Percentiles rank a stretch among this genome's conserved stretches.
Conservation (phyloP, 768 basidiomycete genomes). For the Leucosporidium creatinivorum region DNA sequence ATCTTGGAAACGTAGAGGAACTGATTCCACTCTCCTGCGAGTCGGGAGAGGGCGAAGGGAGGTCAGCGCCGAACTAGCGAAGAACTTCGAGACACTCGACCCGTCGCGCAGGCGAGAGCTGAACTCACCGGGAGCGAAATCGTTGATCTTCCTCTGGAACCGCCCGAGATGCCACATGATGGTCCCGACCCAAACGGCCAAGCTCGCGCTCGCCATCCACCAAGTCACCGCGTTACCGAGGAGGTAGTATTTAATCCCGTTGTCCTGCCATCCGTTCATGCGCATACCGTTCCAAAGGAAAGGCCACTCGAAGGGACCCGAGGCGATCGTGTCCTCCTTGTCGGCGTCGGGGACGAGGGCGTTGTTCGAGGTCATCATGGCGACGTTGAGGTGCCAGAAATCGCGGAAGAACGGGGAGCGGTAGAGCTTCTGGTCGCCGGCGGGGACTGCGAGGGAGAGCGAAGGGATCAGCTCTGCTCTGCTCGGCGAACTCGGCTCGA, state of each 20-base stretch:
- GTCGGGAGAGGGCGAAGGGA: no score
- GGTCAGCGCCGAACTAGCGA: not conserved
- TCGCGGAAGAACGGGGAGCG: constrained; percentile 87
- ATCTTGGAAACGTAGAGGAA: constrained; percentile 88
- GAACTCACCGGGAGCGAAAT: constrained; percentile 75
- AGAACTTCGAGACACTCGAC: no score
- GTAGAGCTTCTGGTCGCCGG: constrained; percentile 75
- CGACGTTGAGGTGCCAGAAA: constrained; percentile 98
- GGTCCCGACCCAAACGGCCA: constrained; percentile 52
- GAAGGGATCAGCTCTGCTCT: not conserved
- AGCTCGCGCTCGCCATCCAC: constrained; percentile 69
- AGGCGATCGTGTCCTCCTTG: constrained; percentile 96
- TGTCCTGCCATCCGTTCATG: constrained; percentile 95
- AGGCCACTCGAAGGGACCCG: constrained; percentile 88
- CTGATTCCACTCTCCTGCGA: constrained; percentile 80
- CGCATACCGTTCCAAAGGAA: constrained; percentile 78
- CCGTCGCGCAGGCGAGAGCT: not conserved
- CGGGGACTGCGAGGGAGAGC: constrained; percentile 56
- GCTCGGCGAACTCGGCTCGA: no score
- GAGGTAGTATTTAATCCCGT: constrained; percentile 83
- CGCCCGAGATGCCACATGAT: constrained; percentile 68
- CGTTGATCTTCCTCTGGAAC: constrained; percentile 77
- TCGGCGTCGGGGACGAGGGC: constrained; percentile 94
- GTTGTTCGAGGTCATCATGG: constrained; percentile 99
- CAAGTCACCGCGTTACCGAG: constrained; percentile 80